Conservation (phyloP, 495 filamentous ascomycete genomes). For the Talaromyces thailandensis region DNA sequence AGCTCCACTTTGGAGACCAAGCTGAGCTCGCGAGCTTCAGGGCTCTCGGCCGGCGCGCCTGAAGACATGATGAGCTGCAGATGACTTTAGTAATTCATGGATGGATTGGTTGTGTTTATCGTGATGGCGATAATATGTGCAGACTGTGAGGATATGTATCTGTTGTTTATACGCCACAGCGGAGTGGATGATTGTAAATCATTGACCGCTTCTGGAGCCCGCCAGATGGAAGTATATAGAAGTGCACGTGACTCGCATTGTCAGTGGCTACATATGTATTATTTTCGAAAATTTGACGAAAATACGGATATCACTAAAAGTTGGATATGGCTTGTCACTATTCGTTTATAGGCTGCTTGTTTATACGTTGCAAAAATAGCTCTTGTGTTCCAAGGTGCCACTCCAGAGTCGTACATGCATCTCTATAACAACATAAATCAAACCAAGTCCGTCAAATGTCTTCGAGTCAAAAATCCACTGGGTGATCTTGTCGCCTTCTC, state of each 20-base stretch:
- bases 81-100: not conserved
- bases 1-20: conserved; percentile 88
- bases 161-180: not conserved
- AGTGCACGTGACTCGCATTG: not conserved
- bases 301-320: too few species aligned
- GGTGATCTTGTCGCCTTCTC: conserved; percentile 17
- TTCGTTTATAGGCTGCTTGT: too few species aligned
- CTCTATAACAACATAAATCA: not conserved
- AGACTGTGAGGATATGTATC: not conserved
- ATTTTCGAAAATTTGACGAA: too few species aligned
- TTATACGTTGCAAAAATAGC: not conserved
- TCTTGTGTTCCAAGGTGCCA: not conserved
- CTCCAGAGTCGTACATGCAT: not conserved
- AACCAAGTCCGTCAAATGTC: not conserved
- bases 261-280: too few species aligned
- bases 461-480: not conserved
- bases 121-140: not conserved
- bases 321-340: not conserved
- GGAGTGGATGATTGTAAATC: not conserved
- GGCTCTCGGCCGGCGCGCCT: conserved; percentile 22
- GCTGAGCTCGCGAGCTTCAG: conserved; percentile 70
- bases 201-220: conserved; percentile 1
- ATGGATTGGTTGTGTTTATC: not conserved
- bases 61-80: conserved; percentile 23
- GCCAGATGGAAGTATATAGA: conserved; percentile 3